Evolutionary conservation across 352 stramenopile genomes (phyloP).

Genomic region (Phytopythium delawarense): DNA sequence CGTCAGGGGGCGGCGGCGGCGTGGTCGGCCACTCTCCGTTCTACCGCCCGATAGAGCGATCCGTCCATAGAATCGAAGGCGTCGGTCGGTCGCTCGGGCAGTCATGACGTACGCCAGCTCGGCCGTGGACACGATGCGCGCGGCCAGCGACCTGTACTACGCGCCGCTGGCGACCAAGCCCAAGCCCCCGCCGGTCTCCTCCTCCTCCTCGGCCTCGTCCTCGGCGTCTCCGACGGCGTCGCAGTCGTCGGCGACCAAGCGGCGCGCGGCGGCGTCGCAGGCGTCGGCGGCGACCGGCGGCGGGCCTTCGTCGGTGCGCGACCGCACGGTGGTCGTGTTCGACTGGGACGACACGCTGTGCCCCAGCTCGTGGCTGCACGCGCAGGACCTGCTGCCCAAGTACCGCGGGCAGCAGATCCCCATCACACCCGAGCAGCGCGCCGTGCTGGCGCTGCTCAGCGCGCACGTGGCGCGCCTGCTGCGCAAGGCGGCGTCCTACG

Average conservation of each 20-base stretch:
- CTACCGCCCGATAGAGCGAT: not conserved
- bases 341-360: slow-evolving; percentile 90
- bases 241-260: slow-evolving; percentile 15
- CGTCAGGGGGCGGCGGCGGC: too few species aligned
- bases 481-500: slow-evolving; percentile 69
- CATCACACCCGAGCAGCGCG: slow-evolving; percentile 48
- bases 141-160: slow-evolving; percentile 12
- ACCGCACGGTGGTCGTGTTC: slow-evolving; percentile 83
- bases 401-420: slow-evolving; percentile 71
- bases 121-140: slow-evolving; percentile 39
- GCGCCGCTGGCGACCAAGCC: slow-evolving; percentile 10
- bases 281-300: slow-evolving; percentile 4
- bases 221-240: not conserved
- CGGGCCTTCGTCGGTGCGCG: slow-evolving; percentile 28
- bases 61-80: not conserved
- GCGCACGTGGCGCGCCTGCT: slow-evolving; percentile 62
- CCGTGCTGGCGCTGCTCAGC: slow-evolving; percentile 53
- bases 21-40: not conserved
- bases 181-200: slow-evolving; percentile 4
- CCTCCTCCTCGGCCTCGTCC: not conserved
- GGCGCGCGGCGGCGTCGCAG: slow-evolving; percentile 2
- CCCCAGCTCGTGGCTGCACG: slow-evolving; percentile 80
- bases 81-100: not conserved
- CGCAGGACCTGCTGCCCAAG: slow-evolving; percentile 74
- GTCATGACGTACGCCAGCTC: slow-evolving; percentile 41